Evolutionary conservation across 2,329 filamentous ascomycete species (phyloP).

Genomic region (Rutstroemia sp.): DNA sequence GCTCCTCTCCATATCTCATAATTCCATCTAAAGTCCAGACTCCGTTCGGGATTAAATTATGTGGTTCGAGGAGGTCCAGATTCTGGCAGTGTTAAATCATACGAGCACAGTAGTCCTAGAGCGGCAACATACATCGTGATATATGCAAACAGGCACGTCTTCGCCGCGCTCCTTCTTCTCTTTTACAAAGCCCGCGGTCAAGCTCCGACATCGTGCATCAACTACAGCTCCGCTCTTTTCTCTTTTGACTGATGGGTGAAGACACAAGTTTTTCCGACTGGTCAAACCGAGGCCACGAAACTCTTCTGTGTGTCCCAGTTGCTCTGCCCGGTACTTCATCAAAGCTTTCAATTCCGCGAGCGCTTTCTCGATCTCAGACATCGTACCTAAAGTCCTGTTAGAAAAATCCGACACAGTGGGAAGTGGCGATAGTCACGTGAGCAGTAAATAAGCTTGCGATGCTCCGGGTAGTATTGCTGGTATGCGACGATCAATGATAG

Average conservation of each 20-base stretch:
- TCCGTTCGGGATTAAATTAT: constrained; percentile 88
- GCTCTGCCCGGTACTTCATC: constrained; percentile 88
- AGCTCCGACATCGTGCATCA: constrained; percentile 88
- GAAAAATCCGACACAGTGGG: neutral
- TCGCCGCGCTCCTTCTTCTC: constrained; percentile 96
- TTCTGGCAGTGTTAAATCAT: constrained; percentile 46
- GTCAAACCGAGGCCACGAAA: constrained; percentile 89
- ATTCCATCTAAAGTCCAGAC: constrained; percentile 94
- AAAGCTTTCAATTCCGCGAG: constrained; percentile 82
- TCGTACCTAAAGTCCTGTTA: constrained; percentile 53
- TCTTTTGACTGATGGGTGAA: constrained; percentile 90
- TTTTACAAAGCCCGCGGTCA: constrained; percentile 94
- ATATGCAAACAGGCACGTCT: constrained; percentile 87
- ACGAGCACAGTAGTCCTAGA: neutral
- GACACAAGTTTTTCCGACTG: constrained; percentile 92
- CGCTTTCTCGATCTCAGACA: constrained; percentile 99
- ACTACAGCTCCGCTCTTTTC: constrained; percentile 94
- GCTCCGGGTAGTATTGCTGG: constrained; percentile 86
- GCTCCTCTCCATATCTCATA: constrained; percentile 81
- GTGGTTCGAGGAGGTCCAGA: constrained; percentile 85
- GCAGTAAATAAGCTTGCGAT: constrained; percentile 96
- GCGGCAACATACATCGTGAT: constrained; percentile 66
- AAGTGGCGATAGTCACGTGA: constrained; percentile 51
- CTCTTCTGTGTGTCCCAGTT: constrained; percentile 86
- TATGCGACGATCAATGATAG: constrained; percentile 95